Evolutionary conservation across 1,284 basidiomycete genomes (phyloP), one percentile per base, ranked within the genome.

Genomic region (Takashimella koratensis): DNA sequence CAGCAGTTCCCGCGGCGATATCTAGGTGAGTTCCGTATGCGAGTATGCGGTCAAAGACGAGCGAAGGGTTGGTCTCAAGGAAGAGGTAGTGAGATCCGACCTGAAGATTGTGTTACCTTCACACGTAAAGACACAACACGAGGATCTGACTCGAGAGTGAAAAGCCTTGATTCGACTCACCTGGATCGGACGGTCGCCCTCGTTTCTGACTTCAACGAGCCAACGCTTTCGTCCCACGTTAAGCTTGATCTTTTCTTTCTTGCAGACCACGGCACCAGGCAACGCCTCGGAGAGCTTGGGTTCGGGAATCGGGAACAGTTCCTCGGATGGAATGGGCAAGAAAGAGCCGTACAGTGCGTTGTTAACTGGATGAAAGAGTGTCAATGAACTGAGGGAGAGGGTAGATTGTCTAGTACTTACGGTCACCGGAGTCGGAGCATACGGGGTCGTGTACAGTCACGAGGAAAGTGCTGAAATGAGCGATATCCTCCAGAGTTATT

Each of bases 381-480:
- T 53, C 39, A 53, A 47, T 30, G 13, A 10, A 20, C 3, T 16
- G 2, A 25, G n/a, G 10, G 19, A n/a, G n/a, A 3, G n/a, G n/a
- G n/a, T n/a, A n/a, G n/a, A n/a, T n/a, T n/a, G n/a, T n/a, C n/a
- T n/a, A n/a, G n/a, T 22, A 64, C 73, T 54, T 43, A 74, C 73
- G 79, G 68, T 95, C 79, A 1, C 91, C 93, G 45, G 80, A 76
- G 56, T 90, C 84, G 1, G 88, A 87, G 68, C 88, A 92, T 57
- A 98, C 86, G 3, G 95, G 95, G 63, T 95, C 86, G 68, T 97
- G 92, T 0, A 97, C 89, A 0, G 93, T 94, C 24, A 96, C 92
- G 16, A 97, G 82, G 76, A 96, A 97, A 0, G 93, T 90, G 3
- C 92, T 88, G 61, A 2, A 46, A 54, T 43, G 12, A 61, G 44